A percentile compares a stretch with the other conserved stretches of the same genome.
These are phyloP conservation scores for Bassia scoparia DNA, from an alignment of 148 eudicot genomes.

Conservation along the genomic window DNA sequence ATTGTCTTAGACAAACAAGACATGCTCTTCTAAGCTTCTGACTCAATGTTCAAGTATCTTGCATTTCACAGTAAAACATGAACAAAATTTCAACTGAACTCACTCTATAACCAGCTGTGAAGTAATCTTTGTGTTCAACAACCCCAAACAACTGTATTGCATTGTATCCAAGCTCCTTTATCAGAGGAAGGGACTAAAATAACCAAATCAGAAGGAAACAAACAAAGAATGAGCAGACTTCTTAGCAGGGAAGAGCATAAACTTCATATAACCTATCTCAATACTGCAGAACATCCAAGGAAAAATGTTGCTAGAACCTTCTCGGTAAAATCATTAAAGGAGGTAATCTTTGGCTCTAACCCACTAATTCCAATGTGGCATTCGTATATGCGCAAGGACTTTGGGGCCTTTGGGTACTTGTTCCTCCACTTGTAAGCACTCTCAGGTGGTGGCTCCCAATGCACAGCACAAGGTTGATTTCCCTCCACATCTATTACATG, in stretches of 20 bases:
- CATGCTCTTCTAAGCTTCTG: neutral
- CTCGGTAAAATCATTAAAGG: conserved; percentile 68
- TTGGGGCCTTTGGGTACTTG: conserved; percentile 55
- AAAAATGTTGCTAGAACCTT: conserved; percentile 39
- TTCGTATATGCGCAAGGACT: conserved; percentile 87
- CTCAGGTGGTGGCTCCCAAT: conserved; percentile 95
- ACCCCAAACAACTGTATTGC: conserved; percentile 88
- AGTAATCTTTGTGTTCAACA: conserved; percentile 97
- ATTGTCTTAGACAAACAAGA: neutral
- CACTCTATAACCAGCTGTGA: conserved; percentile 90
- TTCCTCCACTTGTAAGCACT: conserved; percentile 68
- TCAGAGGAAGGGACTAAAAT: conserved; percentile 70
- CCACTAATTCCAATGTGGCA: conserved; percentile 94
- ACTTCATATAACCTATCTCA: neutral
- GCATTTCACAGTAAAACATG: neutral
- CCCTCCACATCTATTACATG: conserved; percentile 57
- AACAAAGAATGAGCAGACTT: neutral
- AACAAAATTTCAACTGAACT: conserved; percentile 41
- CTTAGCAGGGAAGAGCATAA: conserved; percentile 1
- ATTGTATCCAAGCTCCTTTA: conserved; percentile 89
- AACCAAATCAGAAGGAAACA: conserved; percentile 4
- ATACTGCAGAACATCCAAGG: conserved; percentile 9
- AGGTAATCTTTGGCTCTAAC: conserved; percentile 64
- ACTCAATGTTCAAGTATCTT: neutral
- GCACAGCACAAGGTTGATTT: conserved; percentile 76